These are phyloP conservation scores for Laguncularia racemosa DNA, from an alignment of 345 rosid genomes.

Conservation along the genomic window DNA sequence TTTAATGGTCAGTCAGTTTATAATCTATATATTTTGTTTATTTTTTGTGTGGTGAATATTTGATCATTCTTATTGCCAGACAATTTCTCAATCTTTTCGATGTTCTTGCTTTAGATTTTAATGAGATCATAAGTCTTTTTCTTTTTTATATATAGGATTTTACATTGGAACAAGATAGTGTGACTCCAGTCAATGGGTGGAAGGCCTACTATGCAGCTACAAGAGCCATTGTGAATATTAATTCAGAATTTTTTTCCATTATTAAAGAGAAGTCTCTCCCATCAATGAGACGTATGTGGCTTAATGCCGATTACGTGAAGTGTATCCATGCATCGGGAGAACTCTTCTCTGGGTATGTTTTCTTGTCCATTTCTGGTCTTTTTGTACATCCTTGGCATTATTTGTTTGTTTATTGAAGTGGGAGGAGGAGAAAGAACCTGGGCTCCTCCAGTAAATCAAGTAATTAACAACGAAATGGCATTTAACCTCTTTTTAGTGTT, in stretches of 20 bases:
- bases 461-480: too few relatives aligned
- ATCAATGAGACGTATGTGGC: conserved; percentile 81
- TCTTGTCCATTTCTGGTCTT: background rate
- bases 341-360: conserved; percentile 75
- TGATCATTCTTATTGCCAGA: too few relatives aligned
- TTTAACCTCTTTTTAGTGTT: too few relatives aligned
- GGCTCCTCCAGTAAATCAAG: background rate
- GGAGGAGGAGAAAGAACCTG: background rate
- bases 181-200: conserved; percentile 88
- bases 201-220: conserved; percentile 95
- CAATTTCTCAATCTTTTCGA: background rate
- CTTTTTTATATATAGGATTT: conserved; percentile 51
- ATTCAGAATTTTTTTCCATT: conserved; percentile 72
- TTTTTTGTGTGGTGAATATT: too few relatives aligned
- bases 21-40: too few relatives aligned
- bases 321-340: conserved; percentile 85
- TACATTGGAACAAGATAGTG: conserved; percentile 76
- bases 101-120: background rate
- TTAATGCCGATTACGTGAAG: conserved; percentile 87
- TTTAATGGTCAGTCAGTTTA: too few relatives aligned
- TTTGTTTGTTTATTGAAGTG: background rate
- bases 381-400: too few relatives aligned
- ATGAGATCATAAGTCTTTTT: background rate
- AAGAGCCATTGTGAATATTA: conserved; percentile 77
- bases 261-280: conserved; percentile 70